These are phyloP conservation scores for Boechera retrofracta DNA, from an alignment of 345 rosid genomes.

Conservation along the genomic window DNA sequence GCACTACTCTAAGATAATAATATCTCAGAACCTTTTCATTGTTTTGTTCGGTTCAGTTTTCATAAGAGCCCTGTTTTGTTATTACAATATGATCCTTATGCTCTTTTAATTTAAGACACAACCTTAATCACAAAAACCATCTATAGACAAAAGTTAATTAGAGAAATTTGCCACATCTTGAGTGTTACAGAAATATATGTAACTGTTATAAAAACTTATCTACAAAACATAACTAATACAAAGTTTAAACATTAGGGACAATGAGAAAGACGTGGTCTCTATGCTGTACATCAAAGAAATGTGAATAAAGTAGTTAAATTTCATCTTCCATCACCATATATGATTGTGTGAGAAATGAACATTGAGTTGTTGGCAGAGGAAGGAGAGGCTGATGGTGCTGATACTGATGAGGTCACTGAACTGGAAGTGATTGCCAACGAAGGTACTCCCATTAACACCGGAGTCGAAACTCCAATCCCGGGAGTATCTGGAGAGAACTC, in stretches of 20 bases:
- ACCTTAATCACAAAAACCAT: background rate
- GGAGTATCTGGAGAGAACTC: conserved; percentile 32
- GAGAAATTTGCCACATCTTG: background rate
- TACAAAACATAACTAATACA: background rate
- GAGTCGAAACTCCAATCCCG: conserved; percentile 31
- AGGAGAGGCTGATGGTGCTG: conserved; percentile 25
- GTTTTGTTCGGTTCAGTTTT: background rate
- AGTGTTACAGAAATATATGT: background rate
- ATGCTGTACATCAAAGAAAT: background rate
- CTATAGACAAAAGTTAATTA: background rate
- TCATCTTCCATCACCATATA: conserved; percentile 46
- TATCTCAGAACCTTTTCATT: background rate
- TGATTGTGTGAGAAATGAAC: conserved; percentile 42
- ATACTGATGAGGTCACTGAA: conserved; percentile 28
- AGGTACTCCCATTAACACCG: conserved; percentile 31
- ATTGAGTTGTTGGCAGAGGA: conserved; percentile 32
- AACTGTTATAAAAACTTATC: background rate
- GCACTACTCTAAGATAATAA: background rate
- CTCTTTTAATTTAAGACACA: conserved; percentile 2
- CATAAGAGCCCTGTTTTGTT: background rate
- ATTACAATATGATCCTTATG: background rate
- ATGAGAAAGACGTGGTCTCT: background rate
- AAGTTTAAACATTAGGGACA: background rate
- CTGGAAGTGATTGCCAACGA: conserved; percentile 16
- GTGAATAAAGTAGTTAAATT: background rate